Percentiles rank a stretch among this genome's conserved stretches.
Conservation (phyloP, 2,329 filamentous ascomycete species). For the Fusarium pseudonygamai region DNA sequence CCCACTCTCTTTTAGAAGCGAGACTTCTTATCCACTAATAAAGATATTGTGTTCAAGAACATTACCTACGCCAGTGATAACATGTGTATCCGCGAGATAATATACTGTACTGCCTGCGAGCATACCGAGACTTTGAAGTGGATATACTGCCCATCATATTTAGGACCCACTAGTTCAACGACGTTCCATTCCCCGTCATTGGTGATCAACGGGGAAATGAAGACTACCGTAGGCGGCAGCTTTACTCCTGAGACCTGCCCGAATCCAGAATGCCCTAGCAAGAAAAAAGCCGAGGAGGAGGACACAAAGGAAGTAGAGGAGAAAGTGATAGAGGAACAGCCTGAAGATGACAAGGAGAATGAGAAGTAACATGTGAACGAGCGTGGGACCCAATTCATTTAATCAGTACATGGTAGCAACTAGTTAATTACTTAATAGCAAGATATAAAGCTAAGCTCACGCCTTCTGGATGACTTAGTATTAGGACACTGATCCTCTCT, state of each 20-base stretch:
- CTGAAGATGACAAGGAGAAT: neutral
- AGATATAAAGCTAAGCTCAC: neutral
- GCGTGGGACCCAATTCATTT: accelerated
- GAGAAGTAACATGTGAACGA: neutral
- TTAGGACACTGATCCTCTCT: neutral
- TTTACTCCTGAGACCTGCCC: neutral
- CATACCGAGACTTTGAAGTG: neutral
- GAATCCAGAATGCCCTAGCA: neutral
- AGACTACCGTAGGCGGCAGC: neutral
- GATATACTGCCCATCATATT: neutral
- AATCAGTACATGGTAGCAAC: too few relatives aligned
- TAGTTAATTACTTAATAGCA: accelerated
- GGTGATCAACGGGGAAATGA: neutral
- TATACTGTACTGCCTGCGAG: neutral
- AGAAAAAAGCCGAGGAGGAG: neutral
- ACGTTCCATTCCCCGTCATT: neutral
- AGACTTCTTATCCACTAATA: accelerated
- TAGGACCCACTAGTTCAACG: neutral
- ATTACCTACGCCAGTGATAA: accelerated
- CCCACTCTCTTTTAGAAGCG: accelerated
- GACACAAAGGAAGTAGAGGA: neutral
- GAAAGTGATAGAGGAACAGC: neutral
- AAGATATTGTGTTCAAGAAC: accelerated
- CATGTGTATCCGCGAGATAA: neutral
- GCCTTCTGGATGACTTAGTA: neutral